These are phyloP conservation scores for Saccharomycopsis hybrid DNA, from an alignment of 1,139 yeast species.

Conservation along the genomic window DNA sequence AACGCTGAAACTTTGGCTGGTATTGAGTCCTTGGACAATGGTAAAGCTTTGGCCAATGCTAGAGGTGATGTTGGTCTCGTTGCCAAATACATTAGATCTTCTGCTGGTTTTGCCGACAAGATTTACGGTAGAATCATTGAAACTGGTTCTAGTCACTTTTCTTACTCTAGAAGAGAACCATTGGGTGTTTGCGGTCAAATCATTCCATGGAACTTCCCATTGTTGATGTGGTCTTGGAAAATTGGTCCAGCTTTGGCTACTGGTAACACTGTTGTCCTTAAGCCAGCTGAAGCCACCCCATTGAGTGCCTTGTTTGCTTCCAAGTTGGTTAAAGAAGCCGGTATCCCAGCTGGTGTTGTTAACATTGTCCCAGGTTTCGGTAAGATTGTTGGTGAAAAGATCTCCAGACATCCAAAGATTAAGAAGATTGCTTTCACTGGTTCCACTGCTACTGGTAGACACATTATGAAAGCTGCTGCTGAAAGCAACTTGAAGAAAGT, in stretches of 20 bases:
- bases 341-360: slow-evolving; percentile 75
- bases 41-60: slow-evolving; percentile 54
- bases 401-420: slow-evolving; percentile 54
- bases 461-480: slow-evolving; percentile 69
- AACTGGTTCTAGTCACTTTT: slow-evolving; percentile 47
- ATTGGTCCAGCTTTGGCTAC: slow-evolving; percentile 78
- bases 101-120: slow-evolving; percentile 77
- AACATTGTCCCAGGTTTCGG: slow-evolving; percentile 68
- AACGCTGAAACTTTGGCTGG: slow-evolving; percentile 51
- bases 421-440: slow-evolving; percentile 84
- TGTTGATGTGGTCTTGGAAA: slow-evolving; percentile 75
- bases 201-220: slow-evolving; percentile 86
- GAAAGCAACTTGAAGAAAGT: slow-evolving; percentile 65
- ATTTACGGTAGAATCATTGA: slow-evolving; percentile 56
- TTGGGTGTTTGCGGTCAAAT: slow-evolving; percentile 78
- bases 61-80: slow-evolving; percentile 53
- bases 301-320: slow-evolving; percentile 66
- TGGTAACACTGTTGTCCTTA: slow-evolving; percentile 75
- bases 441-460: slow-evolving; percentile 75
- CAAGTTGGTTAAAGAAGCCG: slow-evolving; percentile 58
- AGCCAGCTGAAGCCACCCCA: slow-evolving; percentile 81
- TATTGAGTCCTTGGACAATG: slow-evolving; percentile 72
- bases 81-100: slow-evolving; percentile 51
- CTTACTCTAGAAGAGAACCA: slow-evolving; percentile 50
- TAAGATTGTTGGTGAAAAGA: slow-evolving; percentile 54